phyloP scores from a whole-genome alignment of 164 flowering plant genomes.

The Vitis amurensis region DNA sequence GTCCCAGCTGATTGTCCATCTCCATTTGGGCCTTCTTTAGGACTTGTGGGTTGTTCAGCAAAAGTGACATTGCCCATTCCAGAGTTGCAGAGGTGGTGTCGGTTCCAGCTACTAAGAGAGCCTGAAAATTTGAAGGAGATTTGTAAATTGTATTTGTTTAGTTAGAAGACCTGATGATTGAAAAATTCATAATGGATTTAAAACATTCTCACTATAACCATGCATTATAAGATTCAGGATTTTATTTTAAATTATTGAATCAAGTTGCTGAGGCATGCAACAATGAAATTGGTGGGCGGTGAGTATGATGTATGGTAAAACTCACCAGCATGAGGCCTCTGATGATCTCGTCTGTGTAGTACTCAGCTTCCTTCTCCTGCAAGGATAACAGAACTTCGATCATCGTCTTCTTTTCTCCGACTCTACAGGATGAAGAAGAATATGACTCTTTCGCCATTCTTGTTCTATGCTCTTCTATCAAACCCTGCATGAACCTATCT shows the following conservation, averaged over 20 bases:
- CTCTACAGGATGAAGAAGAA: too few relatives aligned
- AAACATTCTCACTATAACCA: too few relatives aligned
- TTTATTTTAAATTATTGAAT: too few relatives aligned
- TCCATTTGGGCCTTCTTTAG: conserved; percentile 24
- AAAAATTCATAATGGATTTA: too few relatives aligned
- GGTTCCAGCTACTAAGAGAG: conserved; percentile 36
- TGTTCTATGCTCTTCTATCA: conserved; percentile 38
- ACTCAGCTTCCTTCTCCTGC: conserved; percentile 30
- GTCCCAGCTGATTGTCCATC: conserved; percentile 21
- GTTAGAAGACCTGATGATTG: too few relatives aligned
- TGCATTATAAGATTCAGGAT: too few relatives aligned
- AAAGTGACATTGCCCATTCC: conserved; percentile 51
- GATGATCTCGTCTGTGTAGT: conserved; percentile 45
- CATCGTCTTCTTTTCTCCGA: conserved; percentile 16
- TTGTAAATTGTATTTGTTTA: background rate
- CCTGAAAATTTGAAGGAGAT: conserved; percentile 11
- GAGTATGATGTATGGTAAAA: too few relatives aligned
- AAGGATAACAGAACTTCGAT: conserved; percentile 28
- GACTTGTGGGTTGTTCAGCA: conserved; percentile 31
- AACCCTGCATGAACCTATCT: conserved; percentile 35
- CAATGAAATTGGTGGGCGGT: too few relatives aligned
- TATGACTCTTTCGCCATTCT: too few relatives aligned
- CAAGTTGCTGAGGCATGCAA: too few relatives aligned
- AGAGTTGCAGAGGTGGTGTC: conserved; percentile 40
- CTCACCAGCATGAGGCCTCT: conserved; percentile 36